phyloP scores from a whole-genome alignment of 805 yeast genomes.

The Kodamaea sagamina region DNA sequence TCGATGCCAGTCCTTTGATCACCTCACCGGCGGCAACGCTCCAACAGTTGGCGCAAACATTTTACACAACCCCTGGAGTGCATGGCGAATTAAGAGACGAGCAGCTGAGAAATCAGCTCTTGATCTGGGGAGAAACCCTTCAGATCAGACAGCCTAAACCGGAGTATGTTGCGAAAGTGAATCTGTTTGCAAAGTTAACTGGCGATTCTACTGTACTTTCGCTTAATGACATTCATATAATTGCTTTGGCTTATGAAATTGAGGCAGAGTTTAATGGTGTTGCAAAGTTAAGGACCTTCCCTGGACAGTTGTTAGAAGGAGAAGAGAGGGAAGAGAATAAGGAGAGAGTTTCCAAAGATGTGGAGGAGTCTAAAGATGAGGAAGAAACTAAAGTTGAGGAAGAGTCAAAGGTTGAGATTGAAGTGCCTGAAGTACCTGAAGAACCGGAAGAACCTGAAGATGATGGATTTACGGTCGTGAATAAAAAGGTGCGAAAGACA shows the following conservation, averaged over 20 bases:
- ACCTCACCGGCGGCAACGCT: constrained; percentile 78
- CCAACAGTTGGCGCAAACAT: constrained; percentile 66
- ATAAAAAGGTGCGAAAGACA: constrained; percentile 16
- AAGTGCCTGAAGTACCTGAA: constrained; percentile 13
- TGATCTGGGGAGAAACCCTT: constrained; percentile 76
- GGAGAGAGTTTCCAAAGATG: constrained; percentile 2
- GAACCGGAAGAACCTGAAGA: constrained; percentile 14
- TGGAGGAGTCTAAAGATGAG: constrained; percentile 18
- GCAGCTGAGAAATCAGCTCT: constrained; percentile 72
- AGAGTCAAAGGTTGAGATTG: constrained; percentile 18
- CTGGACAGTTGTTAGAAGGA: constrained; percentile 54
- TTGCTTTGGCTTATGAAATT: constrained; percentile 88
- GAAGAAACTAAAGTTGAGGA: constrained; percentile 13
- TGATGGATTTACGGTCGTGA: constrained; percentile 27
- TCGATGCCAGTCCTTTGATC: constrained; percentile 95
- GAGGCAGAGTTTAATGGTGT: constrained; percentile 72
- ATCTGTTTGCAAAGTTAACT: constrained; percentile 77
- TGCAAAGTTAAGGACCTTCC: constrained; percentile 67
- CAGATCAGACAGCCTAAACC: constrained; percentile 75
- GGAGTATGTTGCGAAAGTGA: constrained; percentile 62
- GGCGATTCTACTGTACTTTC: constrained; percentile 92
- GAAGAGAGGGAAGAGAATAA: constrained; percentile 13
- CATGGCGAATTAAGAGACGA: constrained; percentile 85
- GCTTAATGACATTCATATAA: constrained; percentile 85
- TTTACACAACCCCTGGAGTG: constrained; percentile 92